Conservation (phyloP, 106 monocot genomes). For the Allium cepa region DNA sequence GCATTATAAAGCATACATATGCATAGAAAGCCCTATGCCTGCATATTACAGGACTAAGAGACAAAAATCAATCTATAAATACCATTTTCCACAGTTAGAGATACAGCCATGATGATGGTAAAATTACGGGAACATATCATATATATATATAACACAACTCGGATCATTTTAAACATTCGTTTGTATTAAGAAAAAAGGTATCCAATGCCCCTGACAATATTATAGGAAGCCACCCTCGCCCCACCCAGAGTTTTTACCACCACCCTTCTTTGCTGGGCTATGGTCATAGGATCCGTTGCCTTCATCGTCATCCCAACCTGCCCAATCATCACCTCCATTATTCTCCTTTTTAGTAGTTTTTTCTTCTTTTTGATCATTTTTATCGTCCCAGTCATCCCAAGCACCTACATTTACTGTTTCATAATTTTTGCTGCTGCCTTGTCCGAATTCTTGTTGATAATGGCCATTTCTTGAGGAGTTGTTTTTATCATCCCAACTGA, state of each 20-base stretch:
- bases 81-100: no score
- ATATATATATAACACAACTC: no score
- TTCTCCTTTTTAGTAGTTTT: constrained; percentile 12
- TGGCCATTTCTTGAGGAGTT: constrained; percentile 14
- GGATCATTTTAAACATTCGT: no score
- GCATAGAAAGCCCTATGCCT: no score
- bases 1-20: no score
- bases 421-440: constrained; percentile 9
- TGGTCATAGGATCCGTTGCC: constrained; percentile 16
- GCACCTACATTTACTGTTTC: not conserved
- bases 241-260: constrained; percentile 36
- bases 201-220: not conserved
- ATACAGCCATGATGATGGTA: no score
- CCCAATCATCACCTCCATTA: constrained; percentile 50
- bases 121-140: no score
- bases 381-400: constrained; percentile 6
- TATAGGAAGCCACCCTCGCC: constrained; percentile 54
- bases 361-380: constrained; percentile 20
- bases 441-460: constrained; percentile 3
- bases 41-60: no score
- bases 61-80: no score
- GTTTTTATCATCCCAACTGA: constrained; percentile 2
- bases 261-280: constrained; percentile 20
- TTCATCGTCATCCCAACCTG: constrained; percentile 59
- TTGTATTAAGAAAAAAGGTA: no score